phyloP scores from a whole-genome alignment of 202 grass and related monocot species.

The Dendrocalamus latiflorus region DNA sequence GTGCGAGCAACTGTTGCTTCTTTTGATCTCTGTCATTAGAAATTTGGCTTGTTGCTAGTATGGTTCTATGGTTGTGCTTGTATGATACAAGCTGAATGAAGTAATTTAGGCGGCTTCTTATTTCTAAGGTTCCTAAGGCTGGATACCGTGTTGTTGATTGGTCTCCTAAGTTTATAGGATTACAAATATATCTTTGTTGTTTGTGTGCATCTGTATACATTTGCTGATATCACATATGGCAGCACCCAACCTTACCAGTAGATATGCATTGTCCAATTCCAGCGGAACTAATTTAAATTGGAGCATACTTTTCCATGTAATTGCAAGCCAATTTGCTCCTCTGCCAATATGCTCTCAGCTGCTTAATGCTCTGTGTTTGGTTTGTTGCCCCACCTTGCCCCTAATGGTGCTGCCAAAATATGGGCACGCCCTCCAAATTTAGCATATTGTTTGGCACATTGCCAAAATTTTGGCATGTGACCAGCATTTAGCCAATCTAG shows the following conservation, averaged over 20 bases:
- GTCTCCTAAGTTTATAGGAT: background rate
- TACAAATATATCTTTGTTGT: background rate
- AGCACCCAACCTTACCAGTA: background rate
- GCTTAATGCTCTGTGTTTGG: background rate
- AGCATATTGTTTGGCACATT: background rate
- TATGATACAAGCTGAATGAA: background rate
- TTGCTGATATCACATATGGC: background rate
- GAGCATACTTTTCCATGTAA: background rate
- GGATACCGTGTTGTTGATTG: background rate
- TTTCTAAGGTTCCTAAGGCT: background rate
- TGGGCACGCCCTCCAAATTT: background rate
- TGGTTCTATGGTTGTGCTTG: background rate
- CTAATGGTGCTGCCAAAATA: background rate
- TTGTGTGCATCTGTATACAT: background rate
- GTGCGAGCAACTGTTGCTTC: background rate
- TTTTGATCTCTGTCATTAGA: background rate
- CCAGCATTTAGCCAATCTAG: background rate
- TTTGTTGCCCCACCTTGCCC: background rate
- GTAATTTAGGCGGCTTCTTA: background rate
- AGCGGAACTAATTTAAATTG: background rate
- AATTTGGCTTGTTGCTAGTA: constrained; percentile 2
- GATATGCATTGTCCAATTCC: background rate
- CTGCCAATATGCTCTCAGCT: background rate
- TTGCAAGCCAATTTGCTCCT: background rate
- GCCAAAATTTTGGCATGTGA: background rate